Conservation (phyloP, 1,284 basidiomycete species). For the Heimioporus retisporus region DNA sequence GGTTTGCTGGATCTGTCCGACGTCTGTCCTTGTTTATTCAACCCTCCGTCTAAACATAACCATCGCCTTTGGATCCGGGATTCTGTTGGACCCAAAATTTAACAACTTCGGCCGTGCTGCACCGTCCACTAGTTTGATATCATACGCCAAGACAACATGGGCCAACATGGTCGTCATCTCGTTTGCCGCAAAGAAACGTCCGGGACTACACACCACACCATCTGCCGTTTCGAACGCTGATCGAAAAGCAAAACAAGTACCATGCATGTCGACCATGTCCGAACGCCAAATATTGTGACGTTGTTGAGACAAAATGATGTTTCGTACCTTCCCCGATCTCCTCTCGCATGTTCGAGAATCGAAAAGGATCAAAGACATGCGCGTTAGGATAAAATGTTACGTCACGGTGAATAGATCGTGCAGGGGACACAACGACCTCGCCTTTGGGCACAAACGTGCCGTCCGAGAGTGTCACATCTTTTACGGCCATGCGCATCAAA, state of each 20-base stretch:
- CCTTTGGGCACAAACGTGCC: slow-evolving; percentile 55
- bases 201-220: slow-evolving; percentile 11
- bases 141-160: slow-evolving; percentile 20
- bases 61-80: slow-evolving; percentile 12
- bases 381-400: slow-evolving; percentile 35
- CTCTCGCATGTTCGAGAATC: slow-evolving; percentile 37
- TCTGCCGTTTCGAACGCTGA: too few species aligned
- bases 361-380: slow-evolving; percentile 43
- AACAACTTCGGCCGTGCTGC: slow-evolving; percentile 25
- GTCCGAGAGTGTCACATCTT: slow-evolving; percentile 52
- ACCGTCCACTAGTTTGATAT: slow-evolving; percentile 27
- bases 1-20: too few species aligned
- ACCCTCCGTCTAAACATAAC: slow-evolving; percentile 27
- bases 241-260: slow-evolving; percentile 3
- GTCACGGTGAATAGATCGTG: slow-evolving; percentile 39
- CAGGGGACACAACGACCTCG: slow-evolving; percentile 34
- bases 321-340: slow-evolving; percentile 20
- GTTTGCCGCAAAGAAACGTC: slow-evolving; percentile 20
- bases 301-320: slow-evolving; percentile 28
- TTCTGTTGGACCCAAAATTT: neutral
- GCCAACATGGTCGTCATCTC: slow-evolving; percentile 23
- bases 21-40: neutral
- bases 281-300: slow-evolving; percentile 22
- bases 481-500: slow-evolving; percentile 45
- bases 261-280: slow-evolving; percentile 27